Evolutionary conservation across 2,329 filamentous ascomycete genomes (phyloP).

Genomic region (Fusarium liriodendri): DNA sequence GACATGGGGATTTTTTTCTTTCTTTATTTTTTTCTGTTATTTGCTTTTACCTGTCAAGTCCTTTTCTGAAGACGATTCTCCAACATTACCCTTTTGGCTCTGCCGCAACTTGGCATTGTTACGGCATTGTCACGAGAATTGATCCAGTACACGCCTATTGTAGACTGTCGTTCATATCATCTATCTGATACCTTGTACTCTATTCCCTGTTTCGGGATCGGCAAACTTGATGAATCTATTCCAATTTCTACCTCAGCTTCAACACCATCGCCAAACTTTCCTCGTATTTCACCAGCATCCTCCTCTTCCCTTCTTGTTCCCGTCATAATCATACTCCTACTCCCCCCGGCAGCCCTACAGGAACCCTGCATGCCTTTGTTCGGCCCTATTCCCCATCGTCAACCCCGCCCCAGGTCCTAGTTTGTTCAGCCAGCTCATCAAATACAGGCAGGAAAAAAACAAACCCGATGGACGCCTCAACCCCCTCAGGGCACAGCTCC

Average conservation of each 20-base stretch:
- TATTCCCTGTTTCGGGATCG: not conserved
- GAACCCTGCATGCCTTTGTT: slow-evolving; percentile 7
- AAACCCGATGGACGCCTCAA: not conserved
- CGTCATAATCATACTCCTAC: slow-evolving; percentile 6
- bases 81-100: not conserved
- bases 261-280: slow-evolving; percentile 1
- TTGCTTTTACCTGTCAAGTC: not conserved
- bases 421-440: slow-evolving; percentile 12
- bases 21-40: not conserved
- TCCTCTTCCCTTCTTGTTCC: not conserved
- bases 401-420: slow-evolving; percentile 14
- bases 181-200: not conserved
- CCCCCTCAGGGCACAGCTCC: slow-evolving; percentile 20
- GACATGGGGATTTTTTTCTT: not conserved
- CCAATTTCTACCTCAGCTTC: not conserved
- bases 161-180: not conserved
- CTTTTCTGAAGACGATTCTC: not conserved
- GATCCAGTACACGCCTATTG: not conserved
- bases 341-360: slow-evolving; percentile 18
- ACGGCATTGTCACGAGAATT: not conserved
- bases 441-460: slow-evolving; percentile 6
- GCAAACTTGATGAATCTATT: not conserved
- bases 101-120: not conserved
- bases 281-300: not conserved
- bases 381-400: slow-evolving; percentile 26